These are phyloP conservation scores for Dendrocalamus sinicus DNA, from an alignment of 176 grass and related monocot genomes.

Conservation along the genomic window DNA sequence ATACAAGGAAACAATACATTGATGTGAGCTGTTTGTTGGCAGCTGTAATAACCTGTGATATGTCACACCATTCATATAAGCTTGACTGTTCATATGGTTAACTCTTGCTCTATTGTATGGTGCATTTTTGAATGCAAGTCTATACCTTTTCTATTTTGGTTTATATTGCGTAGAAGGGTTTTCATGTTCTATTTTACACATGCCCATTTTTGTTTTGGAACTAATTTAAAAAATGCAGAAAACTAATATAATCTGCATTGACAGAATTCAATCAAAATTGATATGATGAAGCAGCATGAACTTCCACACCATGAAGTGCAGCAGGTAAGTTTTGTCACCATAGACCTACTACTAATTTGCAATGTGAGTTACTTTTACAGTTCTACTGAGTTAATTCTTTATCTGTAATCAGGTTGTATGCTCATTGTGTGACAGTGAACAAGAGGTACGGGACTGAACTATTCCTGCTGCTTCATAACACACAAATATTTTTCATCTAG, in stretches of 20 bases:
- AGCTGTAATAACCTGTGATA: conserved; percentile 14
- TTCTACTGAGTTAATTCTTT: not conserved
- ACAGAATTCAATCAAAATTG: conserved; percentile 76
- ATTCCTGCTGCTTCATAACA: not conserved
- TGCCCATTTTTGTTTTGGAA: not conserved
- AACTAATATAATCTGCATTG: conserved; percentile 15
- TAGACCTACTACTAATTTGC: conserved; percentile 13
- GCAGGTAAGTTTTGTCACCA: conserved; percentile 38
- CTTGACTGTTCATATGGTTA: not conserved
- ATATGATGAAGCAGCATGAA: conserved; percentile 66
- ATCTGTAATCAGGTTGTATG: conserved; percentile 73
- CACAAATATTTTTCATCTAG: conserved; percentile 10
- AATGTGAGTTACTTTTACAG: not conserved
- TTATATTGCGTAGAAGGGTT: not conserved
- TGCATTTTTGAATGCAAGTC: not conserved
- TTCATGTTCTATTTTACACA: not conserved
- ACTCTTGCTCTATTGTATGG: not conserved
- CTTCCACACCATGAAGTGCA: conserved; percentile 74
- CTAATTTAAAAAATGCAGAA: not conserved
- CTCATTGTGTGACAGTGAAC: conserved; percentile 78
- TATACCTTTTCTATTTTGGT: not conserved
- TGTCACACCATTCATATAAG: not conserved
- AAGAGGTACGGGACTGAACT: conserved; percentile 61
- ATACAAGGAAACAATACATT: not conserved
- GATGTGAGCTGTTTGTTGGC: not conserved